phyloP scores from a whole-genome alignment of 768 basidiomycete genomes.

The Naganishia kalamii region DNA sequence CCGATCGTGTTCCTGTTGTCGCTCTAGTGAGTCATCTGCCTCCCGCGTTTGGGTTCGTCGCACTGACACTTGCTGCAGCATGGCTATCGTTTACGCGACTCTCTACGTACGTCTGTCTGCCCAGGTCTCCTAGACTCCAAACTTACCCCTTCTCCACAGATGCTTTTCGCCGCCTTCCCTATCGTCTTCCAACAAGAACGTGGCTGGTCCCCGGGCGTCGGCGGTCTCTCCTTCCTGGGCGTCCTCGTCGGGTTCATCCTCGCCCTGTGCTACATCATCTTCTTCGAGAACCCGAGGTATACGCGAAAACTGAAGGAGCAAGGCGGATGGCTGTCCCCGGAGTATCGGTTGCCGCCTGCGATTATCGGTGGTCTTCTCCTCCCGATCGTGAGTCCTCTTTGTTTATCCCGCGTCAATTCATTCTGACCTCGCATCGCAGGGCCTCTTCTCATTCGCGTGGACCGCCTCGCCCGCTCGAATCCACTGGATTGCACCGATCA shows the following conservation, averaged over 20 bases:
- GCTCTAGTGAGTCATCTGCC: slow-evolving; percentile 30
- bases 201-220: slow-evolving; percentile 48
- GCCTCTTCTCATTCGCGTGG: slow-evolving; percentile 35
- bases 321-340: slow-evolving; percentile 44
- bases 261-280: slow-evolving; percentile 32
- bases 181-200: slow-evolving; percentile 47
- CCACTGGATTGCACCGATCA: slow-evolving; percentile 64
- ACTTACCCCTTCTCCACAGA: slow-evolving; percentile 19
- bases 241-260: slow-evolving; percentile 42
- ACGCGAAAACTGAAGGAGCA: slow-evolving; percentile 34
- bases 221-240: slow-evolving; percentile 47
- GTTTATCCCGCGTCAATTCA: background rate
- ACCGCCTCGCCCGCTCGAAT: slow-evolving; percentile 34
- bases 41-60: background rate
- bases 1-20: slow-evolving; percentile 46
- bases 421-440: slow-evolving; percentile 5
- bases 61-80: background rate
- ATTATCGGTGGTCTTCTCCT: slow-evolving; percentile 47
- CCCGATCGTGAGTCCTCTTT: slow-evolving; percentile 31
- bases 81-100: slow-evolving; percentile 35
- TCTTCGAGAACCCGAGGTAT: slow-evolving; percentile 47
- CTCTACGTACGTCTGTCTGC: slow-evolving; percentile 25
- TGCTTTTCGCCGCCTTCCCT: slow-evolving; percentile 48
- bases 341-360: slow-evolving; percentile 47
- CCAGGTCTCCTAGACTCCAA: background rate